Conservation (phyloP, 768 basidiomycete genomes). For the Termitomyces sp. region DNA sequence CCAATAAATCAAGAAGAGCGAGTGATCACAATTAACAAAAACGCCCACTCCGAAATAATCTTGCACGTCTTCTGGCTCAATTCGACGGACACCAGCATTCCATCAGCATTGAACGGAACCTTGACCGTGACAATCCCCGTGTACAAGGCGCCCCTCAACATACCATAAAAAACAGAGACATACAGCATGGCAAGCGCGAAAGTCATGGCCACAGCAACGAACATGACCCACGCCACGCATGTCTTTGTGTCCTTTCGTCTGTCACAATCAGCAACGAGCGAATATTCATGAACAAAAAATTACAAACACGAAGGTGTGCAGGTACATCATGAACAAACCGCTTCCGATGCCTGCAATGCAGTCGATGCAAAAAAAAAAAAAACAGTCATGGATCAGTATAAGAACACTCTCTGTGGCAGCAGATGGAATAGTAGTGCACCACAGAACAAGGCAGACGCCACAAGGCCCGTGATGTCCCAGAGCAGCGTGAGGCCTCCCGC, state of each 20-base stretch:
- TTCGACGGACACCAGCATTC: background rate
- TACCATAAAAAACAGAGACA: background rate
- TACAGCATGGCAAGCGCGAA: background rate
- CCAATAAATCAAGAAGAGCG: too few relatives aligned
- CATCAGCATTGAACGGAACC: background rate
- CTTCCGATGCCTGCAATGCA: background rate
- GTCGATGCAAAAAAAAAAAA: background rate
- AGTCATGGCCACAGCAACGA: background rate
- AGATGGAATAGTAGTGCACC: background rate
- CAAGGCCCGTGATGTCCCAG: background rate
- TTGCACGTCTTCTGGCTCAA: background rate
- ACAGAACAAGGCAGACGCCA: background rate
- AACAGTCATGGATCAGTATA: background rate
- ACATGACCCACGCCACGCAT: background rate
- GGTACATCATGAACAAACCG: background rate
- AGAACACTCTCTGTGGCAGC: background rate
- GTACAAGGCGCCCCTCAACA: background rate
- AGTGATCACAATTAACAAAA: background rate
- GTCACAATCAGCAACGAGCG: background rate
- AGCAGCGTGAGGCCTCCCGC: background rate
- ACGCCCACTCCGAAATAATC: background rate
- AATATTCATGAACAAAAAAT: background rate
- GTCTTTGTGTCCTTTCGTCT: background rate
- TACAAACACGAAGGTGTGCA: background rate
- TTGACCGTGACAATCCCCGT: background rate